Evolutionary conservation across 2,329 filamentous ascomycete genomes (phyloP), one percentile per base, ranked within the genome.

Genomic region (Cadophora malorum): DNA sequence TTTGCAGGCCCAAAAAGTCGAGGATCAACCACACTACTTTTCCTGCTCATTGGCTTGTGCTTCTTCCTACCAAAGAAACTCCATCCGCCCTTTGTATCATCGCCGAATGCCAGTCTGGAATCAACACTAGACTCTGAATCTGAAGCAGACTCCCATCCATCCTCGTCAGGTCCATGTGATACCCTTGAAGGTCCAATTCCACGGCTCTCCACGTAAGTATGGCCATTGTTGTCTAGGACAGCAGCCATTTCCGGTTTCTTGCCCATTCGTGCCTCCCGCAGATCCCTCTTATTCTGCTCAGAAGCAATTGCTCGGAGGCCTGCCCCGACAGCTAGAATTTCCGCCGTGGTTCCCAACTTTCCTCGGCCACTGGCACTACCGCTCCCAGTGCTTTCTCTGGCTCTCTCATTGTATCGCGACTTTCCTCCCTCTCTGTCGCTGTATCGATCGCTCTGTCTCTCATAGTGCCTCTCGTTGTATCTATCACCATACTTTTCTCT

Each of bases 101-200:
- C 70, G 52, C 89, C 89, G 73, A 89, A 91, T 1, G 88, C 88
- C 64, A 91, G 82, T 31, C 80, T 86, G 35, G 84, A 86, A 72
- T 85, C 84, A 58, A 84, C 79, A 76, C 84, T 88, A n/a, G 77
- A 79, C 52, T 85, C 84, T 25, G 83, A 84, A 35, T 85, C 85
- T 58, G 84, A 84, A n/a, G 83, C 82, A 69, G 86, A 86, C 70
- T 88, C 84, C 87, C 87, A 89, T 23, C 80, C 85, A 35, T 86
- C 85, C 25, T 87, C 85, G 28, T 84, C 82, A 38, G 71, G 71
- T 45, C 69, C 73, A 68, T 77, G 70, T 25, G 79, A 80, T 45
- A 69, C 63, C 66, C 67, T 76, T 28, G 76, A 76, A 33, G 74
- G 69, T 19, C 63, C 69, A 25, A 75, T 69, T 33, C 74, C 76